A percentile compares a stretch with the other conserved stretches of the same genome.
phyloP scores from a whole-genome alignment of 140 eudicot genomes.

The Cichorium intybus region DNA sequence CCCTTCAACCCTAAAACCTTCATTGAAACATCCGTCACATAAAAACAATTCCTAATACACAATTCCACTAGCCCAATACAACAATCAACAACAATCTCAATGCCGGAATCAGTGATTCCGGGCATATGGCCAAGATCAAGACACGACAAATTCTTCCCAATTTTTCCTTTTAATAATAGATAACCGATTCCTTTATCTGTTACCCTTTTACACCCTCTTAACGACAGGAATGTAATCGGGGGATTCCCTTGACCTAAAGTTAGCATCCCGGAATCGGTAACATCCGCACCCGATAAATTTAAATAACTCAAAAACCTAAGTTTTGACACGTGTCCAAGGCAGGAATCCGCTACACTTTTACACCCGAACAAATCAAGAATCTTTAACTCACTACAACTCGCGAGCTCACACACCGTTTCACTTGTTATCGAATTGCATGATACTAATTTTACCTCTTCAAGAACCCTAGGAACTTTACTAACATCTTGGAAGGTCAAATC shows the following conservation, averaged over 20 bases:
- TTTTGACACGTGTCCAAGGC: slow-evolving; percentile 35
- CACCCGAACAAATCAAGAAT: slow-evolving; percentile 53
- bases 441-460: slow-evolving; percentile 45
- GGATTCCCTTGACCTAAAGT: slow-evolving; percentile 43
- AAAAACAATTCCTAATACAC: slow-evolving; percentile 52
- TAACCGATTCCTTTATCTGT: slow-evolving; percentile 46
- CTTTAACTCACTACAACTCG: slow-evolving; percentile 37
- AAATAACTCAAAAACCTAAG: slow-evolving; percentile 35
- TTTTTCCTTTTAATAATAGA: slow-evolving; percentile 36
- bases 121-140: slow-evolving; percentile 59
- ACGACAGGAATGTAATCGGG: slow-evolving; percentile 40
- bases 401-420: slow-evolving; percentile 40
- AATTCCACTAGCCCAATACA: slow-evolving; percentile 42
- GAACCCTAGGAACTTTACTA: slow-evolving; percentile 33
- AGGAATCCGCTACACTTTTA: slow-evolving; percentile 55
- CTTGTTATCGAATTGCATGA: slow-evolving; percentile 58
- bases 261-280: slow-evolving; percentile 54
- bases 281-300: slow-evolving; percentile 55
- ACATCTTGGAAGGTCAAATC: slow-evolving; percentile 53
- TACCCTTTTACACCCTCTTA: slow-evolving; percentile 55
- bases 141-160: slow-evolving; percentile 38
- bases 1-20: slow-evolving; percentile 42
- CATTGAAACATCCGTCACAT: slow-evolving; percentile 56
- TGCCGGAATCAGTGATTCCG: slow-evolving; percentile 39
- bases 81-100: slow-evolving; percentile 23